A percentile compares a stretch with the other conserved stretches of the same genome.
phyloP scores from a whole-genome alignment of 2,329 filamentous ascomycete genomes.

The Zelopaecilomyces penicillatus region DNA sequence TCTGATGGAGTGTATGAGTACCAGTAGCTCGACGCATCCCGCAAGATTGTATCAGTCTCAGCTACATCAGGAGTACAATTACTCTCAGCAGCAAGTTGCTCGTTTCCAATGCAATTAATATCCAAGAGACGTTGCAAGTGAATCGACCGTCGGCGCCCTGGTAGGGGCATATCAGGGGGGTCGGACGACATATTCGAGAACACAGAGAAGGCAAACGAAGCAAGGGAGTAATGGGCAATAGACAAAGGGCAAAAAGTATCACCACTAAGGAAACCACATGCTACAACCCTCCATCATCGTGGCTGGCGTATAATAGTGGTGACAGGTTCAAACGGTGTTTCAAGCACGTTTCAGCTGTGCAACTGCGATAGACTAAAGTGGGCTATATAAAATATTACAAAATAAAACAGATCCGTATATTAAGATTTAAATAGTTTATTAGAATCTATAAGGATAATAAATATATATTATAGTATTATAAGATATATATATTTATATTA shows the following conservation, averaged over 20 bases:
- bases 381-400: not conserved
- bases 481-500: not conserved
- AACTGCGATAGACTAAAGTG: not conserved
- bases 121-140: slow-evolving; percentile 55
- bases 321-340: not conserved
- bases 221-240: not conserved
- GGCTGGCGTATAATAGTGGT: not conserved
- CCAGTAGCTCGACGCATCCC: slow-evolving; percentile 45
- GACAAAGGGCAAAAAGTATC: not conserved
- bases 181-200: slow-evolving; percentile 21
- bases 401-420: not conserved
- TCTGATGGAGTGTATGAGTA: slow-evolving; percentile 33
- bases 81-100: not conserved
- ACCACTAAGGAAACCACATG: not conserved
- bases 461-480: not conserved
- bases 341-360: not conserved
- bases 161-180: slow-evolving; percentile 17
- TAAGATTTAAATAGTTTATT: not conserved
- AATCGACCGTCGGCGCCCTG: slow-evolving; percentile 45
- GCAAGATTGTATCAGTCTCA: slow-evolving; percentile 24
- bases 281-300: not conserved
- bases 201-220: not conserved
- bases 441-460: not conserved
- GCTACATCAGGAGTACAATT: slow-evolving; percentile 8
- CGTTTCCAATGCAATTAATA: slow-evolving; percentile 9